These are phyloP conservation scores for Picochlorum sp. DNA, from an alignment of 139 green algal species.

Conservation along the genomic window DNA sequence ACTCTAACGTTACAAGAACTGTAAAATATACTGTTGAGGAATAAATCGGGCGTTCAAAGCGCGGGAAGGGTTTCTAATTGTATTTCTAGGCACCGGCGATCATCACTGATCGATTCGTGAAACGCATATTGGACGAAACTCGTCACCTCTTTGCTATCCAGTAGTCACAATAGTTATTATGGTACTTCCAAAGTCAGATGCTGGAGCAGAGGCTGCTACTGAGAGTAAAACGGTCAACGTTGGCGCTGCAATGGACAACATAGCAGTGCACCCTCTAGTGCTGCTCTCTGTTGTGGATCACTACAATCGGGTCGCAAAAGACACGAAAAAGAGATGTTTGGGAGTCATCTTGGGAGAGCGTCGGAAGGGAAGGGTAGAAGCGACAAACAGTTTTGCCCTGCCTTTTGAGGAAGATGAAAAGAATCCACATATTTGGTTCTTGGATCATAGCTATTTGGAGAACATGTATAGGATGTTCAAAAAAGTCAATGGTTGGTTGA, in stretches of 20 bases:
- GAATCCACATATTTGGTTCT: slow-evolving; percentile 94
- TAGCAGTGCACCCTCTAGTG: slow-evolving; percentile 92
- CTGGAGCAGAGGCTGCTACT: neutral
- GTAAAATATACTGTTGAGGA: too few species aligned
- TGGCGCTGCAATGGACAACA: slow-evolving; percentile 50
- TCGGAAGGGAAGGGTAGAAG: slow-evolving; percentile 75
- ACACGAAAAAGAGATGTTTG: slow-evolving; percentile 91
- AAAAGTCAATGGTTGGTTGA: slow-evolving; percentile 99
- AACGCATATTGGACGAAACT: too few species aligned
- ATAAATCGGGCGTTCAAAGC: too few species aligned
- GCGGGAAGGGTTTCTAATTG: too few species aligned
- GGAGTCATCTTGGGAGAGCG: slow-evolving; percentile 87
- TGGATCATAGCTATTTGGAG: slow-evolving; percentile 98
- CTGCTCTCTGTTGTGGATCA: slow-evolving; percentile 95
- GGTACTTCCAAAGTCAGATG: too few species aligned
- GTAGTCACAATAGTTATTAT: too few species aligned
- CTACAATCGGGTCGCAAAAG: slow-evolving; percentile 93
- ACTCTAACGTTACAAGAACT: too few species aligned
- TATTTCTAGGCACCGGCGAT: too few species aligned
- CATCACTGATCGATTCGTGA: too few species aligned
- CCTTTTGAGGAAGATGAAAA: slow-evolving; percentile 98
- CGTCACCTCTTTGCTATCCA: too few species aligned
- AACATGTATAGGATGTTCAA: slow-evolving; percentile 98
- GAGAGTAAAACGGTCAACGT: too few species aligned
- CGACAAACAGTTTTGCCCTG: slow-evolving; percentile 97